phyloP scores from a whole-genome alignment of 768 basidiomycete genomes.

The Trametes cinnabarina region DNA sequence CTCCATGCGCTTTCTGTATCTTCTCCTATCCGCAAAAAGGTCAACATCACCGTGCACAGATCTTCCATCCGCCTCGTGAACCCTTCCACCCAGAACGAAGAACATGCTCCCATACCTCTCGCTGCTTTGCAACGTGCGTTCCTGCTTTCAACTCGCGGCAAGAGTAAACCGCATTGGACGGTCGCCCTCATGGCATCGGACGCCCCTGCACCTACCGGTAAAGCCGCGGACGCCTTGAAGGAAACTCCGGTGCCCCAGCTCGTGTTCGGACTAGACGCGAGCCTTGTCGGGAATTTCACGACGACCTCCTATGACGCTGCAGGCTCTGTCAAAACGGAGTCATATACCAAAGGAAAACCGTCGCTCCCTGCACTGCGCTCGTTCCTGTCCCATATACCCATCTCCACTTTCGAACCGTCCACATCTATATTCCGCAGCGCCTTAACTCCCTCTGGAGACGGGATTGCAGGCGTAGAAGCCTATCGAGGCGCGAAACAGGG shows the following conservation, averaged over 20 bases:
- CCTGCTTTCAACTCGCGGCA: conserved; percentile 72
- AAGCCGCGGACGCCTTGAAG: conserved; percentile 26
- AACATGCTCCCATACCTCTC: conserved; percentile 48
- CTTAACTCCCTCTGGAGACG: conserved; percentile 20
- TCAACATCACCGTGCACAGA: conserved; percentile 58
- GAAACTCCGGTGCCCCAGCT: conserved; percentile 40
- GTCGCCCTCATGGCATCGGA: conserved; percentile 62
- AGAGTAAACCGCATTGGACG: conserved; percentile 70
- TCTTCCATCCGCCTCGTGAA: conserved; percentile 52
- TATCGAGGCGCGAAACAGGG: conserved; percentile 71
- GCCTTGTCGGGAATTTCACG: conserved; percentile 40
- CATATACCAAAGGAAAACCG: conserved; percentile 49
- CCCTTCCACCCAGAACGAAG: conserved; percentile 46
- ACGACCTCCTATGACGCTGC: conserved; percentile 35
- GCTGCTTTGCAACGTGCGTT: conserved; percentile 57
- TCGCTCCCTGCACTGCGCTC: conserved; percentile 48
- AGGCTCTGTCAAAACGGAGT: conserved; percentile 30
- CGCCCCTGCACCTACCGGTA: conserved; percentile 38
- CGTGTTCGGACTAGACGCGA: conserved; percentile 71
- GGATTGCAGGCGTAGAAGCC: conserved; percentile 58
- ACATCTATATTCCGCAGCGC: conserved; percentile 54
- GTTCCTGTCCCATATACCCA: conserved; percentile 50
- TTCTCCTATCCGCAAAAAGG: conserved; percentile 74
- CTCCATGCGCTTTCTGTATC: conserved; percentile 66
- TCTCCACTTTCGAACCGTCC: conserved; percentile 48